Conservation (phyloP, 2,329 filamentous ascomycete genomes). For the Thelonectria blattea region DNA sequence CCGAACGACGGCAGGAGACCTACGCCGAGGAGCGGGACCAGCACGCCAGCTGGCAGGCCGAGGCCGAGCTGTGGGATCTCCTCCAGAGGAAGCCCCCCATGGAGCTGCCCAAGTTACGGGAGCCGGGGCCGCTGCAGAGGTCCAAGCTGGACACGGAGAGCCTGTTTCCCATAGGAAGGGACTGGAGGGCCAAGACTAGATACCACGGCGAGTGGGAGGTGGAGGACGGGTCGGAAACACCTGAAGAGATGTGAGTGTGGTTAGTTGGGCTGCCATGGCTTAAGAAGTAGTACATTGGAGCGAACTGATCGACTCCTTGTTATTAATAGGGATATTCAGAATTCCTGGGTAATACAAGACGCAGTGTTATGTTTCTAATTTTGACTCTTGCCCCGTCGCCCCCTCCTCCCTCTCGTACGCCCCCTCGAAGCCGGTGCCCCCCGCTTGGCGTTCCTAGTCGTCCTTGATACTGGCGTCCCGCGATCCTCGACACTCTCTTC, state of each 20-base stretch:
- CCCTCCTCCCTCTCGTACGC: constrained; percentile 43
- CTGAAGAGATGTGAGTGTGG: background rate
- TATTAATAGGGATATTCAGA: background rate
- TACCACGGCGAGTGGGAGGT: constrained; percentile 53
- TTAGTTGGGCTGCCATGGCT: background rate
- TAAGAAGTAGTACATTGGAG: background rate
- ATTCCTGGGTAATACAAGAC: constrained; percentile 5
- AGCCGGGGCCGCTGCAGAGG: constrained; percentile 37
- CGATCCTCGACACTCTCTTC: constrained; percentile 46
- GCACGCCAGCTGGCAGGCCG: constrained; percentile 48
- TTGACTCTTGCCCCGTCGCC: constrained; percentile 30
- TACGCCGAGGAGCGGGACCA: constrained; percentile 52
- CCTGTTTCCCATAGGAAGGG: constrained; percentile 43
- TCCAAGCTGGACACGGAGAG: constrained; percentile 44
- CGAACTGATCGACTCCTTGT: background rate
- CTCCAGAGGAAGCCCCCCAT: constrained; percentile 48
- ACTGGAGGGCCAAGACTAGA: constrained; percentile 48
- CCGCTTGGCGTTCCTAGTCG: constrained; percentile 45
- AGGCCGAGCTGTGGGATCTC: constrained; percentile 53
- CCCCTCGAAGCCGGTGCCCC: constrained; percentile 19
- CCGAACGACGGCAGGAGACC: constrained; percentile 51
- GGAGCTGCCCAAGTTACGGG: constrained; percentile 40
- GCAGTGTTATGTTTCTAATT: background rate
- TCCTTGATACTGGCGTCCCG: constrained; percentile 47
- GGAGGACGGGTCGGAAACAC: background rate